Evolutionary conservation across 2,329 filamentous ascomycete species (phyloP).

Genomic region (Parastagonospora avenae): DNA sequence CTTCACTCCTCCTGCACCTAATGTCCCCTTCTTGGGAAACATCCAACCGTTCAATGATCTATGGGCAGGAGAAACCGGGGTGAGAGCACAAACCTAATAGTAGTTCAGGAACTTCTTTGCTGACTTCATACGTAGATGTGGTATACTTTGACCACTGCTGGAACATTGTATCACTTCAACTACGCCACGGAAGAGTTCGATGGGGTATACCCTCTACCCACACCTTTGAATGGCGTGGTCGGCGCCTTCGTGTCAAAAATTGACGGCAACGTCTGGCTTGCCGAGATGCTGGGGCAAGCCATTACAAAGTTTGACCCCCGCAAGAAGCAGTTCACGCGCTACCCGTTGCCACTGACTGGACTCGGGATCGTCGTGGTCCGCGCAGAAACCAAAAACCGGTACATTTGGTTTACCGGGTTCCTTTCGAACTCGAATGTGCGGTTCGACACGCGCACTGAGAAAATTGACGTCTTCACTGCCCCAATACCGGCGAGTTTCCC

Average conservation of each 20-base stretch:
- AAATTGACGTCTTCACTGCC: constrained; percentile 15
- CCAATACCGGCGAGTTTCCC: constrained; percentile 8
- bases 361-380: constrained; percentile 10
- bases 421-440: constrained; percentile 14
- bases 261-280: constrained; percentile 12
- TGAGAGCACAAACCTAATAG: too few relatives aligned
- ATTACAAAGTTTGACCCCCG: constrained; percentile 14
- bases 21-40: too few relatives aligned
- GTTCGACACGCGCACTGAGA: constrained; percentile 13
- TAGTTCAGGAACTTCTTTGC: too few relatives aligned
- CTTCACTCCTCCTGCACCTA: too few relatives aligned
- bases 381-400: constrained; percentile 11
- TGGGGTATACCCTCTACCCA: constrained; percentile 13
- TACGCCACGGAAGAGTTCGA: constrained; percentile 14
- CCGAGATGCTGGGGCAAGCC: constrained; percentile 13
- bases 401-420: constrained; percentile 18
- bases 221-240: constrained; percentile 10
- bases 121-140: constrained; percentile 5
- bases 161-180: constrained; percentile 14
- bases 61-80: too few relatives aligned
- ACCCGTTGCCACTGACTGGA: constrained; percentile 9
- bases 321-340: constrained; percentile 12
- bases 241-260: constrained; percentile 12
- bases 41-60: too few relatives aligned
- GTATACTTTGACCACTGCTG: constrained; percentile 15